Percentiles rank a stretch among this genome's conserved stretches.
phyloP scores from a whole-genome alignment of 768 basidiomycete species.

The Suillus hirtellus region DNA sequence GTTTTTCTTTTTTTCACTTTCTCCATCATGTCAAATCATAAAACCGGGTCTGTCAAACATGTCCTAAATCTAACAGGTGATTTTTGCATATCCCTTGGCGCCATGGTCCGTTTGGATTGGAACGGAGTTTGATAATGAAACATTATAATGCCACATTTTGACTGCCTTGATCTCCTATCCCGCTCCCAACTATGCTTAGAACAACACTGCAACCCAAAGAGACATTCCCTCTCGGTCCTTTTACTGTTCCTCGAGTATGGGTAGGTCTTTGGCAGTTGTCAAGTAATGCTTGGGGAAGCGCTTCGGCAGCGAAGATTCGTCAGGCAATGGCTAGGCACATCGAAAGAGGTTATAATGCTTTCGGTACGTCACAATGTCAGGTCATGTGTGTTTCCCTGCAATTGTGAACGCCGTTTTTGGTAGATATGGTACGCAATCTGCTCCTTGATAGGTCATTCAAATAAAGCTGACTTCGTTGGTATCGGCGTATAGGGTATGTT shows the following conservation, averaged over 20 bases:
- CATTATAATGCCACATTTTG: constrained; percentile 22
- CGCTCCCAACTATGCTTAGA: constrained; percentile 22
- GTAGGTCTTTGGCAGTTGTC: constrained; percentile 85
- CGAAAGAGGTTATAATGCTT: constrained; percentile 52
- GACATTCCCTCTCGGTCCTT: constrained; percentile 57
- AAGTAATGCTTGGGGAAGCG: constrained; percentile 83
- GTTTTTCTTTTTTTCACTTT: no score
- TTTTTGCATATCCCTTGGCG: constrained; percentile 7
- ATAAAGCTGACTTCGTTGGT: constrained; percentile 7
- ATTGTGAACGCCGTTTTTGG: constrained; percentile 14
- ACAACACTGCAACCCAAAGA: constrained; percentile 33
- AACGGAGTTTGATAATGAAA: constrained; percentile 33
- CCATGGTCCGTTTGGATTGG: constrained; percentile 17
- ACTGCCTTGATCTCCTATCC: constrained; percentile 14
- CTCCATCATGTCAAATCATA: not conserved
- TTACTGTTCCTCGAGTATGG: constrained; percentile 65
- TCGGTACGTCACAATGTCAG: constrained; percentile 33
- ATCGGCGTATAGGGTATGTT: constrained; percentile 27
- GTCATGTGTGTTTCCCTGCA: constrained; percentile 13
- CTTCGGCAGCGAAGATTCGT: constrained; percentile 62
- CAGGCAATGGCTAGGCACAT: constrained; percentile 66
- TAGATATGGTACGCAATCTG: constrained; percentile 57
- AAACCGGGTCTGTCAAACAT: constrained; percentile 9
- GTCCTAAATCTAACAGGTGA: not conserved
- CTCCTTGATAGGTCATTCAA: constrained; percentile 12